Evolutionary conservation across 192 early-diverging fungal genomes (phyloP).

Genomic region (Kickxella alabastrina): DNA sequence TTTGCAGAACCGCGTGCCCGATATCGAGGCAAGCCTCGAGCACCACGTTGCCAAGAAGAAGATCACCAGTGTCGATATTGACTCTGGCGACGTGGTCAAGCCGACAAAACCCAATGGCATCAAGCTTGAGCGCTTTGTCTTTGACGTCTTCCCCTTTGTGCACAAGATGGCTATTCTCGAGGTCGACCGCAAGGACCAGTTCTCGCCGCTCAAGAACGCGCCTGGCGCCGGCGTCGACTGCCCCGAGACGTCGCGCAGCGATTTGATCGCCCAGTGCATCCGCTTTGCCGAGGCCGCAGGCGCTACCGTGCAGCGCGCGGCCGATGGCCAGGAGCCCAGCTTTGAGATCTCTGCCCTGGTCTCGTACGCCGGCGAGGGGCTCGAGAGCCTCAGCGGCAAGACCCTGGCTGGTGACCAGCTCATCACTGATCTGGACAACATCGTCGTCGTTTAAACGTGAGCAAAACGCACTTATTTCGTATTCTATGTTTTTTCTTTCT

Average conservation of each 20-base stretch:
- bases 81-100: conserved; percentile 62
- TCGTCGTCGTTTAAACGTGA: conserved; percentile 23
- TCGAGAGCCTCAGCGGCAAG: conserved; percentile 72
- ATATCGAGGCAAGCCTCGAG: conserved; percentile 79
- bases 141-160: conserved; percentile 96
- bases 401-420: conserved; percentile 38
- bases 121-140: conserved; percentile 99
- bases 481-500: not conserved
- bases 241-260: conserved; percentile 88
- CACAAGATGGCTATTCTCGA: conserved; percentile 89
- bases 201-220: conserved; percentile 97
- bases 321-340: conserved; percentile 37
- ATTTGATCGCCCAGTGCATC: conserved; percentile 83
- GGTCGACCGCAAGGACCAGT: conserved; percentile 89
- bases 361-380: conserved; percentile 89
- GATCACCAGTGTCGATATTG: conserved; percentile 85
- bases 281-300: conserved; percentile 85
- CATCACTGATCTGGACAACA: conserved; percentile 21
- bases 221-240: conserved; percentile 82
- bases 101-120: conserved; percentile 90
- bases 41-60: conserved; percentile 98
- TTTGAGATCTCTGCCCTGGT: conserved; percentile 91
- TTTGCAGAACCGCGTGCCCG: conserved; percentile 72
- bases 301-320: conserved; percentile 62
- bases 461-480: not conserved